phyloP scores from a whole-genome alignment of 495 filamentous ascomycete species.

The Corynascus novoguineensis region DNA sequence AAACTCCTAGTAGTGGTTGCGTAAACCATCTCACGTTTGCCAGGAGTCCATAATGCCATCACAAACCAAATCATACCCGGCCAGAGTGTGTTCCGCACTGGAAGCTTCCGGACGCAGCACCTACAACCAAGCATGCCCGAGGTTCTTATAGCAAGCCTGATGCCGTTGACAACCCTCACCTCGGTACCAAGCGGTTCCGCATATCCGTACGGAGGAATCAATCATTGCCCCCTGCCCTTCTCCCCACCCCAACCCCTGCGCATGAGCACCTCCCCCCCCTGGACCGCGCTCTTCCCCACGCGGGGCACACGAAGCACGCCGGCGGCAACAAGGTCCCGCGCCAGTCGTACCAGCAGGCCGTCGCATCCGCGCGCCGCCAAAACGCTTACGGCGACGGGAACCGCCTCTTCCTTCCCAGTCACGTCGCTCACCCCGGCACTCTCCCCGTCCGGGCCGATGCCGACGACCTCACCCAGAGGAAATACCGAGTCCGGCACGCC shows the following conservation, averaged over 20 bases:
- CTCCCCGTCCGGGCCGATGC: too few species aligned
- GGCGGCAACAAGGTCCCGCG: constrained; percentile 44
- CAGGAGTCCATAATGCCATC: too few species aligned
- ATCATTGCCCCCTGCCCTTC: constrained; percentile 8
- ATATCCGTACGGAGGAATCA: too few species aligned
- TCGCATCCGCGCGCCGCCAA: constrained; percentile 60
- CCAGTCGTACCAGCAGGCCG: constrained; percentile 51
- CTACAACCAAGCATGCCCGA: too few species aligned
- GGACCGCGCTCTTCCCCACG: constrained; percentile 35
- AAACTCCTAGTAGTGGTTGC: too few species aligned
- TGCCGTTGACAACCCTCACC: too few species aligned
- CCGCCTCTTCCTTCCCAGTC: constrained; percentile 47
- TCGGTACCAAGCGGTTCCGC: too few species aligned
- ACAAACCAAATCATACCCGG: too few species aligned
- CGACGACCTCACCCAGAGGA: constrained; percentile 54
- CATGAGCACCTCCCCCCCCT: constrained; percentile 56
- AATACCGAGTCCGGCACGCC: constrained; percentile 54
- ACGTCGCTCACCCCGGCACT: constrained; percentile 47
- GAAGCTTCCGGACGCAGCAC: too few species aligned
- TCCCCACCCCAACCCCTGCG: constrained; percentile 43
- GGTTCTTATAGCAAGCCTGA: too few species aligned
- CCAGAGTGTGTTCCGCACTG: too few species aligned
- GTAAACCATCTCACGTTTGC: too few species aligned
- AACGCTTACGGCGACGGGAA: constrained; percentile 56
- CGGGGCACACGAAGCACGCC: constrained; percentile 47